Percentiles rank a stretch among this genome's conserved stretches.
phyloP scores from a whole-genome alignment of 2,329 filamentous ascomycete genomes.

The Chaetomium sp. region DNA sequence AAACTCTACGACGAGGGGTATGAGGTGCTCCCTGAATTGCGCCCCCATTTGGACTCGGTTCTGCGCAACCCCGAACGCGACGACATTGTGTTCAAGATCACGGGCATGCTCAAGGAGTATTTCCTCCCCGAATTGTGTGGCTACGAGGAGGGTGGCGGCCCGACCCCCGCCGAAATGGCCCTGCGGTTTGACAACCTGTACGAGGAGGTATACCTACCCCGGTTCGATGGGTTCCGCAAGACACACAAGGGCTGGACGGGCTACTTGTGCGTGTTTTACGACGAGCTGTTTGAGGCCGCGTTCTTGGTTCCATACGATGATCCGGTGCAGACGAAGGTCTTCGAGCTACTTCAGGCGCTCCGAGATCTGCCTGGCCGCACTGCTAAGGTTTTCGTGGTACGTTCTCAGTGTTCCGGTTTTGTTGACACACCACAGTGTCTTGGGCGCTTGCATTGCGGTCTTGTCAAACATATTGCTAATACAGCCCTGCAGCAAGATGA shows the following conservation, averaged over 20 bases:
- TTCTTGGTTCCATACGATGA: slow-evolving; percentile 2
- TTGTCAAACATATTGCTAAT: too few relatives aligned
- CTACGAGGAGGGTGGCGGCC: not conserved
- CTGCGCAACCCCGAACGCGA: not conserved
- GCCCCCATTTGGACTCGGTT: not conserved
- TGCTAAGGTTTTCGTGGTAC: slow-evolving; percentile 3
- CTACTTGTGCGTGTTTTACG: slow-evolving; percentile 1
- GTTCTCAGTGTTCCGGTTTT: not conserved
- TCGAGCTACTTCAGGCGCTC: slow-evolving; percentile 3
- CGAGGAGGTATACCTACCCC: not conserved
- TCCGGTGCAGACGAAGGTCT: not conserved
- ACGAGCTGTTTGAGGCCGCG: not conserved
- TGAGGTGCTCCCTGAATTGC: not conserved
- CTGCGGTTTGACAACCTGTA: slow-evolving; percentile 5
- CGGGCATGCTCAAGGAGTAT: not conserved
- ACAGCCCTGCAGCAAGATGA: too few relatives aligned
- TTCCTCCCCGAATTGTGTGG: not conserved
- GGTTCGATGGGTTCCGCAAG: not conserved
- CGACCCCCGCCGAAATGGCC: not conserved
- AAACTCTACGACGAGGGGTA: not conserved
- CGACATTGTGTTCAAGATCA: not conserved
- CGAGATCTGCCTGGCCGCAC: not conserved
- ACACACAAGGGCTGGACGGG: slow-evolving; percentile 7
- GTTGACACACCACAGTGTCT: not conserved
- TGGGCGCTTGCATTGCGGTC: too few relatives aligned